Evolutionary conservation across 164 flowering plant species (phyloP).

Genomic region (Annona cherimola): DNA sequence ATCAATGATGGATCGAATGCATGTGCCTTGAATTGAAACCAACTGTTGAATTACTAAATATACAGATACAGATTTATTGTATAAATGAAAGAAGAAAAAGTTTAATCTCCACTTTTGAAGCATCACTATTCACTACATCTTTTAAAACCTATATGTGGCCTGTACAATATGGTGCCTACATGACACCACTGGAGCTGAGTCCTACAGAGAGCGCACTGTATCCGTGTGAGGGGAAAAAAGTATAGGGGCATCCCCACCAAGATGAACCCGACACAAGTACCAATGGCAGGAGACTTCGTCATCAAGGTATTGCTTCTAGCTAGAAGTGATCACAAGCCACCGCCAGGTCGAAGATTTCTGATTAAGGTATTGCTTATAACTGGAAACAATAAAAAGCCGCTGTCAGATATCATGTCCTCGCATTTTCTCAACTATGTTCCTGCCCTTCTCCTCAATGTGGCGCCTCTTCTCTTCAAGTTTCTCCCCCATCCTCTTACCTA

Average conservation of each 20-base stretch:
- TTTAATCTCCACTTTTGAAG: background rate
- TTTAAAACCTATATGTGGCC: background rate
- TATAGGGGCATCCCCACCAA: background rate
- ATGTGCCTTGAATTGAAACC: no score
- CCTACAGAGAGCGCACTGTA: background rate
- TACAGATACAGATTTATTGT: background rate
- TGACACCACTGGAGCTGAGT: background rate
- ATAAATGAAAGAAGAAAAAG: no score
- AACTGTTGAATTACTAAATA: no score
- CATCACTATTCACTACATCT: background rate
- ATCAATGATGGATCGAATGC: no score
- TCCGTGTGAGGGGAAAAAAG: background rate
- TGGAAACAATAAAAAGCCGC: background rate
- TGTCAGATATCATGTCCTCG: constrained; percentile 30
- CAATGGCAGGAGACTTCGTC: background rate
- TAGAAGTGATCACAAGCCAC: background rate
- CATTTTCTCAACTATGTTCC: constrained; percentile 81
- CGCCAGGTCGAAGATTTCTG: background rate
- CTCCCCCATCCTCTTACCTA: constrained; percentile 90
- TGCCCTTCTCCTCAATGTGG: constrained; percentile 66
- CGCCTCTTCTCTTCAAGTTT: constrained; percentile 89
- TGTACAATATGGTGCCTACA: background rate
- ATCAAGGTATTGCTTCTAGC: background rate
- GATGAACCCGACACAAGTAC: background rate
- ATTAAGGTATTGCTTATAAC: background rate